Conservation (phyloP, 2,329 filamentous ascomycete species). For the Sclerotinia subarctica region DNA sequence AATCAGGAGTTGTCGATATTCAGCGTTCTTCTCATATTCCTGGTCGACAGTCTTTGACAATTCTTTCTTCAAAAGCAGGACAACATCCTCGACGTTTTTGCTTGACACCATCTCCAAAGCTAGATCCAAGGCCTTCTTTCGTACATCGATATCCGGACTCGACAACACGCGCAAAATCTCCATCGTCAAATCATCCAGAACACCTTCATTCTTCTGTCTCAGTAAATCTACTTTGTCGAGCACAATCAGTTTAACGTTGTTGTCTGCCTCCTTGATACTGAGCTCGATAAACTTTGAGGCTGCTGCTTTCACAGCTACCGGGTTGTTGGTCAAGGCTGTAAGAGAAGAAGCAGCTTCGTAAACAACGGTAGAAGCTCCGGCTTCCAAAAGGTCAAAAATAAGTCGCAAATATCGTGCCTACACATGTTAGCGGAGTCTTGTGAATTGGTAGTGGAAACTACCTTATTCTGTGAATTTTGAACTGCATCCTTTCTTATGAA, state of each 20-base stretch:
- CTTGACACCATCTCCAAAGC: constrained; percentile 97
- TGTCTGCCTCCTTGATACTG: constrained; percentile 95
- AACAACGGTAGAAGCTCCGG: constrained; percentile 87
- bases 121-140: constrained; percentile 84
- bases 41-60: constrained; percentile 96
- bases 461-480: constrained; percentile 91
- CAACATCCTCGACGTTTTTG: constrained; percentile 97
- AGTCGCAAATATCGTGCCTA: constrained; percentile 85
- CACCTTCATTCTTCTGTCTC: constrained; percentile 81
- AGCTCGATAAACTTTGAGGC: constrained; percentile 95
- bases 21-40: constrained; percentile 96
- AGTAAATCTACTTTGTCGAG: constrained; percentile 89
- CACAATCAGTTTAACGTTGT: constrained; percentile 98
- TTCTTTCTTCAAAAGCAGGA: constrained; percentile 95
- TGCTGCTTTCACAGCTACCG: constrained; percentile 94
- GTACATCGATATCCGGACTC: constrained; percentile 92
- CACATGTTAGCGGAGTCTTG: constrained; percentile 35
- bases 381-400: constrained; percentile 95
- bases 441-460: constrained; percentile 40
- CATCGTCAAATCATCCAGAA: constrained; percentile 93
- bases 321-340: constrained; percentile 90
- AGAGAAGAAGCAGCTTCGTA: constrained; percentile 97
- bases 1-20: constrained; percentile 92
- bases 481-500: constrained; percentile 98
- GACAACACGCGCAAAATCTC: constrained; percentile 93